A percentile compares a stretch with the other conserved stretches of the same genome.
These are phyloP conservation scores for Thalassiosira hispida DNA, from an alignment of 352 stramenopile genomes.

Conservation along the genomic window DNA sequence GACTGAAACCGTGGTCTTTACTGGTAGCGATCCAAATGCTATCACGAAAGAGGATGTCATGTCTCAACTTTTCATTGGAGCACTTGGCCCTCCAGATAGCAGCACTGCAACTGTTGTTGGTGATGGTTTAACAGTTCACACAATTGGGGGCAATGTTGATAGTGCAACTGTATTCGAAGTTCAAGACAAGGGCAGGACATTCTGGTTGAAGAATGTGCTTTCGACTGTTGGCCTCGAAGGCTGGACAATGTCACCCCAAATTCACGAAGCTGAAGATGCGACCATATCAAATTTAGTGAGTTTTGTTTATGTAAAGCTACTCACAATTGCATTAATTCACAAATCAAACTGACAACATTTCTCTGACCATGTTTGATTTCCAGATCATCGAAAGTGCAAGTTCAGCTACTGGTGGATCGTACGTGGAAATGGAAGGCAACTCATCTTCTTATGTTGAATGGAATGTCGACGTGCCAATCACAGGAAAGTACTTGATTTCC, in stretches of 20 bases:
- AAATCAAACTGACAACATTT: background rate
- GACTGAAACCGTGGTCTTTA: conserved; percentile 54
- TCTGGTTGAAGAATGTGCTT: conserved; percentile 61
- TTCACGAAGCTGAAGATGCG: conserved; percentile 55
- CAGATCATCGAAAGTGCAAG: conserved; percentile 8
- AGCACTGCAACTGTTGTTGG: conserved; percentile 28
- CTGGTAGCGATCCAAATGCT: conserved; percentile 20
- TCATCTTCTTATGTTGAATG: conserved; percentile 42
- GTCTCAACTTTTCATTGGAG: conserved; percentile 55
- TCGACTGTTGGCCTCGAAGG: conserved; percentile 58
- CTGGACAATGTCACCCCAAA: conserved; percentile 43
- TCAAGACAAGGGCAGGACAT: conserved; percentile 47
- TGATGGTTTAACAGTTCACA: conserved; percentile 43
- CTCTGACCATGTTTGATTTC: background rate
- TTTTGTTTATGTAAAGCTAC: too few relatives aligned
- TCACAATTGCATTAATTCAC: too few relatives aligned
- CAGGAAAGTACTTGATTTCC: conserved; percentile 44
- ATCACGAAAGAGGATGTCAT: conserved; percentile 45
- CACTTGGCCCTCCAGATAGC: conserved; percentile 9
- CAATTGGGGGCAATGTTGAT: conserved; percentile 33
- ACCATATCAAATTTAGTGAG: conserved; percentile 34
- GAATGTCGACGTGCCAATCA: conserved; percentile 32
- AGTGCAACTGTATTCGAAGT: conserved; percentile 59
- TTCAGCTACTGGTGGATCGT: conserved; percentile 28
- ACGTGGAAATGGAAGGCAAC: conserved; percentile 16